Conservation (phyloP, 2,329 filamentous ascomycete species). For the Blumeria graminis region DNA sequence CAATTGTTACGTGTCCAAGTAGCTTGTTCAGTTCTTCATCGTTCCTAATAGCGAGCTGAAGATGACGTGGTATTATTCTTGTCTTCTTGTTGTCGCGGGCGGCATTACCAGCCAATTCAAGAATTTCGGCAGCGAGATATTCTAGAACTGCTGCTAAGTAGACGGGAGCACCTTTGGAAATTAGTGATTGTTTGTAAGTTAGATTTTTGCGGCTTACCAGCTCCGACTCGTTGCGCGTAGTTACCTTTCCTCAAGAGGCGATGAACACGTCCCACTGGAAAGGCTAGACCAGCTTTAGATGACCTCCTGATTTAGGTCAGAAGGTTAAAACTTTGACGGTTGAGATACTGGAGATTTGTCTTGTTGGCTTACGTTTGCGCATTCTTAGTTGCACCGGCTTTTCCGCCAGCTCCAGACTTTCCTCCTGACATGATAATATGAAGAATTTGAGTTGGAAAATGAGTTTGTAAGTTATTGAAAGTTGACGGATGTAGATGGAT, state of each 20-base stretch:
- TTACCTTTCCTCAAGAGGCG: slow-evolving; percentile 97
- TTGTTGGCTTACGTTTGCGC: slow-evolving; percentile 66
- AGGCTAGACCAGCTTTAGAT: slow-evolving; percentile 96
- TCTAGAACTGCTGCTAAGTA: slow-evolving; percentile 95
- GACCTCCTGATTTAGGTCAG: slow-evolving; percentile 42
- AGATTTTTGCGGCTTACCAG: slow-evolving; percentile 31
- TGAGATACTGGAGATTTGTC: slow-evolving; percentile 6
- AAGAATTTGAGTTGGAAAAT: slow-evolving; percentile 4
- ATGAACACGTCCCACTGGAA: slow-evolving; percentile 97
- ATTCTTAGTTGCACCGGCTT: slow-evolving; percentile 97
- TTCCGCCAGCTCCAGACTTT: slow-evolving; percentile 74
- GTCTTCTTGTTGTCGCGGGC: slow-evolving; percentile 99
- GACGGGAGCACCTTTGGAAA: slow-evolving; percentile 47
- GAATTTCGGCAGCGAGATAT: slow-evolving; percentile 95
- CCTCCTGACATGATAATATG: slow-evolving; percentile 93
- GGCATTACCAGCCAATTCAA: slow-evolving; percentile 95
- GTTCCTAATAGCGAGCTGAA: slow-evolving; percentile 97
- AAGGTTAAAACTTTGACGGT: slow-evolving; percentile 18
- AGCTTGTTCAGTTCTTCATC: slow-evolving; percentile 99
- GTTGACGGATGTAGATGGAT: too few species aligned
- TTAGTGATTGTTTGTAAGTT: slow-evolving; percentile 2
- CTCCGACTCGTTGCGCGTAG: slow-evolving; percentile 99
- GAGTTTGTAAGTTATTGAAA: too few species aligned
- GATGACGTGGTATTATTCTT: slow-evolving; percentile 96
- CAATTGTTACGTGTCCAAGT: slow-evolving; percentile 84